Conservation (phyloP, 805 yeast genomes). For the Millerozyma acaciae region DNA sequence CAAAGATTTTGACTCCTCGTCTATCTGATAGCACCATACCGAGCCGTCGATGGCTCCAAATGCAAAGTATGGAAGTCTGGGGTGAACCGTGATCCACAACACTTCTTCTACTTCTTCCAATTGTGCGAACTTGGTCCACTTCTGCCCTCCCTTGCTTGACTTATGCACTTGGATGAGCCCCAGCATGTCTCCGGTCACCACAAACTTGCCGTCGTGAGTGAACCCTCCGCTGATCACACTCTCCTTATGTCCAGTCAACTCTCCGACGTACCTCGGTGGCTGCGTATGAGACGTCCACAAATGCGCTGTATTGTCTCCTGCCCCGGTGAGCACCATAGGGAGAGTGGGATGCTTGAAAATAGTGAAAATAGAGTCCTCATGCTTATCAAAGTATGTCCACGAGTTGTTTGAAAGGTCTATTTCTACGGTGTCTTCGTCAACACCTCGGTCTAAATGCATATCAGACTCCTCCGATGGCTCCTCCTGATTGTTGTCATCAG, state of each 20-base stretch:
- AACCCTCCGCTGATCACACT: conserved; percentile 83
- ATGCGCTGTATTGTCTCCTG: conserved; percentile 87
- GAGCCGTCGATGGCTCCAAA: conserved; percentile 92
- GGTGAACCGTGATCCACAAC: conserved; percentile 79
- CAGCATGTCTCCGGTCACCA: conserved; percentile 92
- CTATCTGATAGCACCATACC: conserved; percentile 86
- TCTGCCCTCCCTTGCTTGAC: conserved; percentile 72
- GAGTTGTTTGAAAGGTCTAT: conserved; percentile 90
- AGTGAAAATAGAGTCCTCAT: conserved; percentile 80
- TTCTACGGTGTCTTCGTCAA: conserved; percentile 56
- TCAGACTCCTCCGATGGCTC: conserved; percentile 28
- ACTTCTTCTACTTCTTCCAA: conserved; percentile 89
- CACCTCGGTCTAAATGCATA: conserved; percentile 29
- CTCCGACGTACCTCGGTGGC: conserved; percentile 77
- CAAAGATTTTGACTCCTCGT: conserved; percentile 41
- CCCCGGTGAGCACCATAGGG: conserved; percentile 89
- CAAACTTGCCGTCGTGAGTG: conserved; percentile 73
- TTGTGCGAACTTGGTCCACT: conserved; percentile 68
- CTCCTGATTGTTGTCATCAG: conserved; percentile 22
- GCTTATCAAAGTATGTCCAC: conserved; percentile 82
- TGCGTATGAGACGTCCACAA: conserved; percentile 89
- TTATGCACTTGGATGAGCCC: conserved; percentile 77
- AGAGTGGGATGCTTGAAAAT: conserved; percentile 79
- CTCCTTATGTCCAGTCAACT: conserved; percentile 79
- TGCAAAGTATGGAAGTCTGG: conserved; percentile 76